Evolutionary conservation across 2,329 filamentous ascomycete species (phyloP).

Genomic region (Monosporascus sp.): DNA sequence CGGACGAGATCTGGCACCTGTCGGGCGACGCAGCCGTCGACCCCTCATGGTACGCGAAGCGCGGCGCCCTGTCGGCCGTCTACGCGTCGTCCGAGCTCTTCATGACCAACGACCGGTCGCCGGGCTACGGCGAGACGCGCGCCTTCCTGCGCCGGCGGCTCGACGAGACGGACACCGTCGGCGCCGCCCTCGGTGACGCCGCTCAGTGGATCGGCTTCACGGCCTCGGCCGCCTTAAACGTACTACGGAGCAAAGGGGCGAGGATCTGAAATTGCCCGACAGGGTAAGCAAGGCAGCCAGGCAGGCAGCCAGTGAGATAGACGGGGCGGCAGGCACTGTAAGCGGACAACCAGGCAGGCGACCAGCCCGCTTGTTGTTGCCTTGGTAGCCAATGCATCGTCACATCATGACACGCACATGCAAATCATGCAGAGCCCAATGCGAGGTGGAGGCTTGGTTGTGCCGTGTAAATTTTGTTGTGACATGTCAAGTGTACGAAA

Average conservation of each 20-base stretch:
- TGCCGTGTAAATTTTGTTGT: neutral
- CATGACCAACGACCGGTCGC: slow-evolving; percentile 83
- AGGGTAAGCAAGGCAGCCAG: neutral
- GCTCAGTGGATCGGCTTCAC: slow-evolving; percentile 81
- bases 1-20: slow-evolving; percentile 90
- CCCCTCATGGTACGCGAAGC: slow-evolving; percentile 75
- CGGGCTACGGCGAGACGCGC: slow-evolving; percentile 70
- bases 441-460: too few relatives aligned
- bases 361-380: neutral
- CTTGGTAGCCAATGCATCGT: neutral
- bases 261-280: slow-evolving; percentile 53
- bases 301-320: neutral
- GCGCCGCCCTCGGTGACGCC: slow-evolving; percentile 57
- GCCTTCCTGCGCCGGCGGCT: slow-evolving; percentile 74
- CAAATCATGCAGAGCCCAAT: too few relatives aligned
- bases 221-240: slow-evolving; percentile 68
- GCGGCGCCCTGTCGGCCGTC: slow-evolving; percentile 49
- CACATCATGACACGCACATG: neutral
- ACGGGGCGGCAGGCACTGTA: neutral
- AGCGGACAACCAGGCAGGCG: neutral
- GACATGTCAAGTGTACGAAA: neutral
- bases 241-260: slow-evolving; percentile 81
- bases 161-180: slow-evolving; percentile 60
- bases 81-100: slow-evolving; percentile 78
- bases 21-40: slow-evolving; percentile 80